These are phyloP conservation scores for Phaeosphaeriaceae sp. DNA, from an alignment of 2,329 filamentous ascomycete genomes.

Conservation along the genomic window DNA sequence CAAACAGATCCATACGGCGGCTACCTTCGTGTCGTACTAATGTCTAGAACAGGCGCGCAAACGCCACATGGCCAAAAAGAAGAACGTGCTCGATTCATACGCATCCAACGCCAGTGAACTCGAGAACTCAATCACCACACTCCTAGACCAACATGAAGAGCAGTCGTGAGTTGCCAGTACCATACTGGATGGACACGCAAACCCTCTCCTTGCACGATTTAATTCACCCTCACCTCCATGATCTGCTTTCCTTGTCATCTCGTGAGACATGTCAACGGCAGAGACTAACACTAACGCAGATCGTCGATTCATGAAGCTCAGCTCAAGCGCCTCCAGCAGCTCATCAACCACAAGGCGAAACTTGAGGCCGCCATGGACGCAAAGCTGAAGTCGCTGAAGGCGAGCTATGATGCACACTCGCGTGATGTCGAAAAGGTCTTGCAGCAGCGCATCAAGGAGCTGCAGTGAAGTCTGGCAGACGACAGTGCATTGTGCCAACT, in stretches of 20 bases:
- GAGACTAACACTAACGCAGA: slow-evolving; percentile 18
- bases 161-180: slow-evolving; percentile 32
- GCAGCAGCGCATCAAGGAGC: slow-evolving; percentile 25
- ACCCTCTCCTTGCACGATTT: neutral
- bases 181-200: neutral
- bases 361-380: slow-evolving; percentile 35
- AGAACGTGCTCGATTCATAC: slow-evolving; percentile 31
- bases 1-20: neutral
- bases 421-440: slow-evolving; percentile 31
- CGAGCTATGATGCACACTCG: slow-evolving; percentile 29
- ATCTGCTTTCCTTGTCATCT: neutral
- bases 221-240: neutral
- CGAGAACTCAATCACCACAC: slow-evolving; percentile 25
- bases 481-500: neutral
- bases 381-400: slow-evolving; percentile 23
- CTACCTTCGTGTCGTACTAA: neutral
- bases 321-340: slow-evolving; percentile 28
- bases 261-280: no score
- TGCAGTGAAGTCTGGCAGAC: slow-evolving; percentile 18
- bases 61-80: slow-evolving; percentile 27
- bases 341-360: slow-evolving; percentile 30
- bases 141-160: slow-evolving; percentile 35
- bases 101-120: slow-evolving; percentile 9
- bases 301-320: slow-evolving; percentile 29
- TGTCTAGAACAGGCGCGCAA: slow-evolving; percentile 33